Base-by-base conservation (phyloP, 2,329 filamentous ascomycete species). In the Trichoderma semiorbis region DNA sequence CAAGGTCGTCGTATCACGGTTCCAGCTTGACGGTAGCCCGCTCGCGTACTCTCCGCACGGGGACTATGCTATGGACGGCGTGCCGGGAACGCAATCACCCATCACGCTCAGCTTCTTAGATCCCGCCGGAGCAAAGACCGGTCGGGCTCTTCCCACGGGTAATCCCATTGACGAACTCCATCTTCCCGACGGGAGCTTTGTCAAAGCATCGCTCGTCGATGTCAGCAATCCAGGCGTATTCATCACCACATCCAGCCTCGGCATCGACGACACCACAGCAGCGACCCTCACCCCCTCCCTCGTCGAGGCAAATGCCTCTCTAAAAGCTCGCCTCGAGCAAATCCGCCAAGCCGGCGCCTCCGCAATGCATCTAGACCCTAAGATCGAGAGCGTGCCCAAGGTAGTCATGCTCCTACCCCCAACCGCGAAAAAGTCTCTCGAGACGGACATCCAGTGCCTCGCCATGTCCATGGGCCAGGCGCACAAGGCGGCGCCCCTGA, bases 191-290 rank as follows among this genome's bases (percentile, higher is more conserved):
- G 78, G 78, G 4, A 75, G 70, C 8, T 83, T 82, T 0, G 78
- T 89, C 5, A 75, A 78, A 4, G 87, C 85, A 0, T 90, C 88
- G 0, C 87, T 90, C 30, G 84, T 91, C 1, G 91, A 92, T 73
- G 88, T 88, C 1, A 86, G 86, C 1, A 92, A 91, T 74, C 91
- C 90, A 0, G 88, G 87, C 61, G 84, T 90, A 16, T 92, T 92
- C 76, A 81, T 92, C 0, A 81, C 81, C 8, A 88, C 89, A 0
- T 76, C 81, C 2, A 86, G 89, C 72, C 76, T 92, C 16, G 79
- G 78, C n/a, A 34, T 80, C 1, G 84, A 80, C 5, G 80, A 88
- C 3, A 78, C 84, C 21, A 83, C 84, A 1, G 79, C 85, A 26
- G 83, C 84, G 3, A 82, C 83, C 11, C 82, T 91, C 43, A 82